phyloP scores from a whole-genome alignment of 176 grass and related monocot species.

The Musa schizocarpa region DNA sequence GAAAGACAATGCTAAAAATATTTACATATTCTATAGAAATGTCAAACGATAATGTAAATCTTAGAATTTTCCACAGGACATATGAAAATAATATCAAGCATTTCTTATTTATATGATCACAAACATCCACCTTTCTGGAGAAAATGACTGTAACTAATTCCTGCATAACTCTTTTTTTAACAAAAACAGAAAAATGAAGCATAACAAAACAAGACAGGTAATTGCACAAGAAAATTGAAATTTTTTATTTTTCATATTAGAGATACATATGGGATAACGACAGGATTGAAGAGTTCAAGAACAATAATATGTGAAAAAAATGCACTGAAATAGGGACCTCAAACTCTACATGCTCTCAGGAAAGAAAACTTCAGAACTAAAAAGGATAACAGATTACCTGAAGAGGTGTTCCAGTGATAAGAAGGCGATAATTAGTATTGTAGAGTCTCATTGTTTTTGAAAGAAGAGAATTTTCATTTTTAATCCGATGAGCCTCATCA shows the following conservation, averaged over 20 bases:
- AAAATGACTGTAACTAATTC: background rate
- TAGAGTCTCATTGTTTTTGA: slow-evolving; percentile 82
- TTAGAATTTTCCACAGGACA: background rate
- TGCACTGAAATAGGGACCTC: background rate
- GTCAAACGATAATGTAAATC: background rate
- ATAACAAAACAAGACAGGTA: background rate
- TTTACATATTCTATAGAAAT: no score
- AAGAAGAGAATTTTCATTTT: slow-evolving; percentile 74
- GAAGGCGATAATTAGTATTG: slow-evolving; percentile 65
- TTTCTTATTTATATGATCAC: no score
- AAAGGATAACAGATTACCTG: slow-evolving; percentile 36
- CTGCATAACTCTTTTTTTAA: background rate
- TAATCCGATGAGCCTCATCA: slow-evolving; percentile 77
- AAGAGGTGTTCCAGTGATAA: slow-evolving; percentile 63
- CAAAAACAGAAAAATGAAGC: background rate
- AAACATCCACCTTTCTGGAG: background rate
- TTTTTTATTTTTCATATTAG: background rate
- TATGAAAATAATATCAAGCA: background rate
- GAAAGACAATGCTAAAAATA: background rate
- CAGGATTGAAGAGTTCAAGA: background rate
- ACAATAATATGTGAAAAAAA: background rate
- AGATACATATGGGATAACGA: background rate
- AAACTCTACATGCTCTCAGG: background rate
- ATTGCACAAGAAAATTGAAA: background rate
- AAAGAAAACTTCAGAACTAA: background rate